Conservation (phyloP, 768 basidiomycete species). For the Pisolithus sp. region DNA sequence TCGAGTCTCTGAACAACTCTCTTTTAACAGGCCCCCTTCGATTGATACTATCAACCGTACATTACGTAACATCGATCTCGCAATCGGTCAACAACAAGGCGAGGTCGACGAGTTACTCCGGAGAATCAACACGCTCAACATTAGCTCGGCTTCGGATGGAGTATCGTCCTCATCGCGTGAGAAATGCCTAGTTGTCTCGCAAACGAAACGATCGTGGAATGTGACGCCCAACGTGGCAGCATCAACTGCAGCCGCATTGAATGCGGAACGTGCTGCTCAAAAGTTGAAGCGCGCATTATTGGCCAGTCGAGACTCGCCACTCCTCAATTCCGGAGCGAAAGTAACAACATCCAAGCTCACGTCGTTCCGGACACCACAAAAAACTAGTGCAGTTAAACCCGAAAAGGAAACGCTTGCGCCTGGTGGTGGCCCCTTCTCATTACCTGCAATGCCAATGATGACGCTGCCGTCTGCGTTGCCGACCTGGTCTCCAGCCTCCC, state of each 20-base stretch:
- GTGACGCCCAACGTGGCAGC: conserved; percentile 63
- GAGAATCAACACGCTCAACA: conserved; percentile 48
- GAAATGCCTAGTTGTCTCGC: conserved; percentile 35
- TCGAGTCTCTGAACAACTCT: not conserved
- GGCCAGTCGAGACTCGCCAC: conserved; percentile 51
- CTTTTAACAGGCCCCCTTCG: conserved; percentile 59
- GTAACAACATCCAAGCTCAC: conserved; percentile 12
- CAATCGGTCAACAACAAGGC: conserved; percentile 54
- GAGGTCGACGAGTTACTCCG: conserved; percentile 46
- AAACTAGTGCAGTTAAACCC: conserved; percentile 9
- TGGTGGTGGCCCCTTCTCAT: not conserved
- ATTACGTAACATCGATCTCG: conserved; percentile 76
- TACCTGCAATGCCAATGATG: conserved; percentile 16
- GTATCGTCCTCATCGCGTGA: conserved; percentile 28
- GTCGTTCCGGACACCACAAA: conserved; percentile 26
- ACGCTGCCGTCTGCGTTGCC: conserved; percentile 20
- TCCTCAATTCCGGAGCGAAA: conserved; percentile 53
- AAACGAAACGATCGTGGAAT: conserved; percentile 33
- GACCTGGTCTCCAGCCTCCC: conserved; percentile 18
- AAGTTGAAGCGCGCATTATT: conserved; percentile 65
- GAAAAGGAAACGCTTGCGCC: conserved; percentile 2
- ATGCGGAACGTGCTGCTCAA: conserved; percentile 70
- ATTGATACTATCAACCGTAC: conserved; percentile 80
- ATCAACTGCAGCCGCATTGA: conserved; percentile 75
- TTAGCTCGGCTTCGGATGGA: conserved; percentile 17